Conservation (phyloP, 768 basidiomycete genomes). For the Suillus decipiens region DNA sequence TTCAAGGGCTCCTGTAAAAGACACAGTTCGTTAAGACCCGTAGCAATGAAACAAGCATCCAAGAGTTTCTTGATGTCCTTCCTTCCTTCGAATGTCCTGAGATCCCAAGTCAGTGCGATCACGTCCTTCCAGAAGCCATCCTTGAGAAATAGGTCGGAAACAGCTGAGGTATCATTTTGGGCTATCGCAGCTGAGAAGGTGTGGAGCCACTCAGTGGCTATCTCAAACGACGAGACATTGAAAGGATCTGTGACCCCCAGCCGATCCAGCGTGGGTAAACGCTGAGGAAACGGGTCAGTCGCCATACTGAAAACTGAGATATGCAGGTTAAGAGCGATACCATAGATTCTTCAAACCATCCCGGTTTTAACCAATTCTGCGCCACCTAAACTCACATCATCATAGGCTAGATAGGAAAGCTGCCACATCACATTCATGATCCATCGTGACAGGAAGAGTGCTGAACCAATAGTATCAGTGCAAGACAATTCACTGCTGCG, state of each 20-base stretch:
- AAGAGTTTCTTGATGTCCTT: slow-evolving; percentile 42
- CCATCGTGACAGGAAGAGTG: too few species aligned
- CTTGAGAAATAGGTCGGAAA: slow-evolving; percentile 30
- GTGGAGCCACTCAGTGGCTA: slow-evolving; percentile 28
- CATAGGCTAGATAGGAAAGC: too few species aligned
- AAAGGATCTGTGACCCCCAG: slow-evolving; percentile 26
- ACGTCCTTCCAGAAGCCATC: slow-evolving; percentile 53
- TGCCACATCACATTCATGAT: too few species aligned
- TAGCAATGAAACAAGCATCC: slow-evolving; percentile 36
- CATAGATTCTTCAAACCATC: neutral
- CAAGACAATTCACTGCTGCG: too few species aligned
- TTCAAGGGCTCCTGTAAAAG: slow-evolving; percentile 27
- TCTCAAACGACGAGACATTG: slow-evolving; percentile 20
- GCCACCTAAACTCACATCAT: too few species aligned
- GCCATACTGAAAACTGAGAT: neutral
- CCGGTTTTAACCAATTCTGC: neutral
- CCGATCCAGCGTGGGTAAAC: slow-evolving; percentile 31
- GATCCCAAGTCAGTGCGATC: slow-evolving; percentile 55
- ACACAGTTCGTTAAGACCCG: slow-evolving; percentile 19
- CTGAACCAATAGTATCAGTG: too few species aligned
- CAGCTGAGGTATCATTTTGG: slow-evolving; percentile 17
- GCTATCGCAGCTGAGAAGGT: slow-evolving; percentile 25
- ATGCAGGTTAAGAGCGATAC: neutral
- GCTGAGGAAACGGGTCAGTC: slow-evolving; percentile 20
- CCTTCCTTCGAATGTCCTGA: slow-evolving; percentile 48